Conservation (phyloP, 306 rosid species). For the Geum urbanum region DNA sequence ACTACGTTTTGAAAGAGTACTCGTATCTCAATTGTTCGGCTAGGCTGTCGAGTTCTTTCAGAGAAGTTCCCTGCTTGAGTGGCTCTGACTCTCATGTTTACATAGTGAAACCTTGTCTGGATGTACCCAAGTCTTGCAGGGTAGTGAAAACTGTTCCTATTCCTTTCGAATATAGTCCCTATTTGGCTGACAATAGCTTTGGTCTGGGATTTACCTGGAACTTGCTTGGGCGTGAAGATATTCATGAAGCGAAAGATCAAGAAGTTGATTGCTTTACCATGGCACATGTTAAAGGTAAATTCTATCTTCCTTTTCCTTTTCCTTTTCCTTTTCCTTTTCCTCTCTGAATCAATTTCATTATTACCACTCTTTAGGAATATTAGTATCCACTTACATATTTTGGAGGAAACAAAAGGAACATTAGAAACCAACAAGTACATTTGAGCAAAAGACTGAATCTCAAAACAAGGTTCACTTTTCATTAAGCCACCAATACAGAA, state of each 20-base stretch:
- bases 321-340: neutral
- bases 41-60: conserved; percentile 24
- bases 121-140: conserved; percentile 46
- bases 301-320: conserved; percentile 4
- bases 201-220: conserved; percentile 74
- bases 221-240: conserved; percentile 31
- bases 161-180: conserved; percentile 72
- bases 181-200: conserved; percentile 53
- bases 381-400: neutral
- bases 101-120: conserved; percentile 47
- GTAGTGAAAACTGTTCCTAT: conserved; percentile 51
- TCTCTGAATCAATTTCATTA: neutral
- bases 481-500: neutral
- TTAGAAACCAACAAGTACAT: neutral
- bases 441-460: neutral
- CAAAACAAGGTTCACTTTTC: neutral
- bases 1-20: conserved; percentile 41
- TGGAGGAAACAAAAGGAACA: neutral
- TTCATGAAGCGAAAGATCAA: conserved; percentile 10
- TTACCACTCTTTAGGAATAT: neutral
- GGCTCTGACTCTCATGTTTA: conserved; percentile 43
- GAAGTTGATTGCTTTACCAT: conserved; percentile 23
- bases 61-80: conserved; percentile 64
- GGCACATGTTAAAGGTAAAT: conserved; percentile 34
- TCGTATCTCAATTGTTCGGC: conserved; percentile 61